A percentile compares a stretch with the other conserved stretches of the same genome.
These are phyloP conservation scores for Phytopythium mirpurense DNA, from an alignment of 352 stramenopile genomes.

Conservation along the genomic window DNA sequence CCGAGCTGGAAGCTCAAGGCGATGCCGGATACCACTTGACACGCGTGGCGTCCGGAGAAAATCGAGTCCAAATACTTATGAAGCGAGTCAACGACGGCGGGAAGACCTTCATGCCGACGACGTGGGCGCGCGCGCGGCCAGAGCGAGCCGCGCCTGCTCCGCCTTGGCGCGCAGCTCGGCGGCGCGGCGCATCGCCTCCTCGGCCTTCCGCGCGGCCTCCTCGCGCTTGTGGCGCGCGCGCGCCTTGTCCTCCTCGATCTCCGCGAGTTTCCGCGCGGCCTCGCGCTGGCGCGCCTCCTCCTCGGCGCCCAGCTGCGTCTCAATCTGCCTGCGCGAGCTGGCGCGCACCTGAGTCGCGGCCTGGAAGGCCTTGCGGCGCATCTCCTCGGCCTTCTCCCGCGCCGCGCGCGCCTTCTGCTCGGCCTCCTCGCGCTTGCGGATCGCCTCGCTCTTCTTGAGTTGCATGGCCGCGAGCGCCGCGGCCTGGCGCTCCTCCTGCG, in stretches of 20 bases:
- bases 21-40: no score
- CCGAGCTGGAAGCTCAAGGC: no score
- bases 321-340: conserved; percentile 61
- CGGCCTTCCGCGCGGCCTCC: conserved; percentile 38
- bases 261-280: conserved; percentile 34
- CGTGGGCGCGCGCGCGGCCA: conserved; percentile 16
- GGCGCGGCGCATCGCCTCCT: conserved; percentile 47
- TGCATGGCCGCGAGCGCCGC: conserved; percentile 39
- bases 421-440: conserved; percentile 56
- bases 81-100: not conserved
- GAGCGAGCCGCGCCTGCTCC: conserved; percentile 34
- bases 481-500: conserved; percentile 39
- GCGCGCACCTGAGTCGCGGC: conserved; percentile 60
- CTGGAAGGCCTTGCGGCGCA: conserved; percentile 59
- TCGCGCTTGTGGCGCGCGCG: conserved; percentile 38
- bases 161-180: conserved; percentile 47
- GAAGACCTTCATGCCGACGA: conserved; percentile 16
- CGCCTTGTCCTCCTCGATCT: conserved; percentile 47
- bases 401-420: conserved; percentile 57
- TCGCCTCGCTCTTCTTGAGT: conserved; percentile 56
- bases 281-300: conserved; percentile 42
- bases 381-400: conserved; percentile 48
- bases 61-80: no score
- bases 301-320: conserved; percentile 53
- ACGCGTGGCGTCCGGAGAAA: no score